Evolutionary conservation across 495 filamentous ascomycete species (phyloP).

Genomic region (Penicillium goetzii): DNA sequence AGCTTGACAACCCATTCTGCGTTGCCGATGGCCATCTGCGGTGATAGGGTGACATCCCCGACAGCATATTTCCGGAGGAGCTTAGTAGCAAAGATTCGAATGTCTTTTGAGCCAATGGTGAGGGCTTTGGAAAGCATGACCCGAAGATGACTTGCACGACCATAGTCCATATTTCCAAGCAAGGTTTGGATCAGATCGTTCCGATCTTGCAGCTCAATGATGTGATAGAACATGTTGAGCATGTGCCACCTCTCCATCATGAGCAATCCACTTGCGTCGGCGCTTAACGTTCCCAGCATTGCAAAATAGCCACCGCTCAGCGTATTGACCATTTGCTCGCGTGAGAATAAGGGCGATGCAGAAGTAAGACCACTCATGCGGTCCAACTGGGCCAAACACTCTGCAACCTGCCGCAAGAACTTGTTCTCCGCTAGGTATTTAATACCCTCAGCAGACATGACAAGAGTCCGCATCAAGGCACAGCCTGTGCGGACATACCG

Average conservation of each 20-base stretch:
- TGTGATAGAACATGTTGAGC: slow-evolving; percentile 99
- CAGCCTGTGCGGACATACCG: slow-evolving; percentile 91
- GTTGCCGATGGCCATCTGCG: slow-evolving; percentile 44
- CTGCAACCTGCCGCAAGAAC: slow-evolving; percentile 86
- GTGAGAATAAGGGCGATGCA: slow-evolving; percentile 83
- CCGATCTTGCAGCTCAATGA: slow-evolving; percentile 85
- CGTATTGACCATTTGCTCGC: slow-evolving; percentile 78
- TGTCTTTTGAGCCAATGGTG: slow-evolving; percentile 87
- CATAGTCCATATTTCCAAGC: slow-evolving; percentile 89
- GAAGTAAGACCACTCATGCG: slow-evolving; percentile 90
- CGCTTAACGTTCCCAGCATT: slow-evolving; percentile 83
- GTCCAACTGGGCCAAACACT: slow-evolving; percentile 93
- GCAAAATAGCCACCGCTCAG: slow-evolving; percentile 91
- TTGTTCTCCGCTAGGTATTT: slow-evolving; percentile 90
- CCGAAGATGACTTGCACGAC: slow-evolving; percentile 82
- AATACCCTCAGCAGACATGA: slow-evolving; percentile 82
- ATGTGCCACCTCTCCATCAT: slow-evolving; percentile 97
- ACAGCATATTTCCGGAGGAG: slow-evolving; percentile 80
- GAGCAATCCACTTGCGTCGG: slow-evolving; percentile 75
- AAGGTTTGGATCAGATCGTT: slow-evolving; percentile 88
- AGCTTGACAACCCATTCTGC: slow-evolving; percentile 95
- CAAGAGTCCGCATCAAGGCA: slow-evolving; percentile 79
- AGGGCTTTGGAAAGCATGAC: slow-evolving; percentile 92
- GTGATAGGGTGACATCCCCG: slow-evolving; percentile 37
- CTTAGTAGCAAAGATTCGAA: slow-evolving; percentile 84